Conservation (phyloP, 805 yeast genomes). For the Ogataea kodamae region DNA sequence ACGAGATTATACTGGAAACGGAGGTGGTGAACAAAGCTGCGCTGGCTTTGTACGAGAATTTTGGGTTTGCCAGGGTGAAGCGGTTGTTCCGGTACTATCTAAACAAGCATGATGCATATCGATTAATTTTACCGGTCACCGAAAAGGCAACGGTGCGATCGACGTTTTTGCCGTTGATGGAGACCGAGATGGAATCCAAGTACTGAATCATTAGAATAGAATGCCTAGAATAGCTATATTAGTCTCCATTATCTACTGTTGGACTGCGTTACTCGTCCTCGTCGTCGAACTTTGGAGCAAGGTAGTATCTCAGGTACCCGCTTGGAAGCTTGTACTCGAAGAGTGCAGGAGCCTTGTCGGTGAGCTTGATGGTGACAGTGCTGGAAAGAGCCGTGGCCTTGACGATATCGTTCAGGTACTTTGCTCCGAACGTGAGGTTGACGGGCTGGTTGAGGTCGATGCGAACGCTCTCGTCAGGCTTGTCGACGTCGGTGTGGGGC, state of each 20-base stretch:
- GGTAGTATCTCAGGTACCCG: conserved; percentile 91
- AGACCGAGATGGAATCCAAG: conserved; percentile 23
- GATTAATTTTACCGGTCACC: conserved; percentile 78
- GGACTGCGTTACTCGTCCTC: conserved; percentile 51
- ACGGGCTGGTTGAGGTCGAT: conserved; percentile 85
- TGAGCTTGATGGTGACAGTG: conserved; percentile 77
- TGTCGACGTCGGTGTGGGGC: conserved; percentile 78
- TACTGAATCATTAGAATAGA: conserved; percentile 20
- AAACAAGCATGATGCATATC: conserved; percentile 89
- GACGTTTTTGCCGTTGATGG: conserved; percentile 42
- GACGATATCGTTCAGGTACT: conserved; percentile 85
- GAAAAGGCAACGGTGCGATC: conserved; percentile 54
- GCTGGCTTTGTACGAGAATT: conserved; percentile 35
- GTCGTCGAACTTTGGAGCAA: conserved; percentile 97
- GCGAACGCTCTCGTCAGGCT: conserved; percentile 68
- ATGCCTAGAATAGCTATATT: conserved; percentile 2
- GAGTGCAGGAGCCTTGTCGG: conserved; percentile 89
- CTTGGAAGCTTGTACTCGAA: conserved; percentile 88
- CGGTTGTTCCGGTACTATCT: conserved; percentile 83
- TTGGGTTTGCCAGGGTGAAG: conserved; percentile 36
- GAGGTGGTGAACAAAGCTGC: conserved; percentile 66
- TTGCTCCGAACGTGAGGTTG: conserved; percentile 84
- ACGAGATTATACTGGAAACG: conserved; percentile 91
- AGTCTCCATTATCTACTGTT: too few species aligned
- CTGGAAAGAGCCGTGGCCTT: conserved; percentile 81